Percentiles rank a stretch among this genome's conserved stretches.
These are phyloP conservation scores for sweet orange (Citrus sinensis) DNA, from an alignment of 345 rosid species.

Conservation along the genomic window DVS_A1.0 CM039166.1:1158001-1158500, in stretches of 20 bases:
- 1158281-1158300: neutral
- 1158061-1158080: conserved; percentile 16
- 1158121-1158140: conserved; percentile 24
- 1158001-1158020: conserved; percentile 6
- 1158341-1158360: no score
- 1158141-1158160: neutral
- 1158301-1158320: neutral
- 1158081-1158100: conserved; percentile 19
- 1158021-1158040: conserved; percentile 10
- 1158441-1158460: no score
- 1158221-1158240: neutral
- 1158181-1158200: neutral
- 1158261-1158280: neutral
- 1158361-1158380: no score
- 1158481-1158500: no score
- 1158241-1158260: neutral
- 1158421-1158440: no score
- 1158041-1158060: conserved; percentile 4
- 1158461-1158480: no score
- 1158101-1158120: conserved; percentile 23
- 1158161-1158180: neutral
- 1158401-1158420: no score
- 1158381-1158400: no score
- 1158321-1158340: no score
- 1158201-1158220: neutral